Evolutionary conservation across 345 rosid genomes (phyloP).

Genomic region (Aquilaria yunnanensis): DNA sequence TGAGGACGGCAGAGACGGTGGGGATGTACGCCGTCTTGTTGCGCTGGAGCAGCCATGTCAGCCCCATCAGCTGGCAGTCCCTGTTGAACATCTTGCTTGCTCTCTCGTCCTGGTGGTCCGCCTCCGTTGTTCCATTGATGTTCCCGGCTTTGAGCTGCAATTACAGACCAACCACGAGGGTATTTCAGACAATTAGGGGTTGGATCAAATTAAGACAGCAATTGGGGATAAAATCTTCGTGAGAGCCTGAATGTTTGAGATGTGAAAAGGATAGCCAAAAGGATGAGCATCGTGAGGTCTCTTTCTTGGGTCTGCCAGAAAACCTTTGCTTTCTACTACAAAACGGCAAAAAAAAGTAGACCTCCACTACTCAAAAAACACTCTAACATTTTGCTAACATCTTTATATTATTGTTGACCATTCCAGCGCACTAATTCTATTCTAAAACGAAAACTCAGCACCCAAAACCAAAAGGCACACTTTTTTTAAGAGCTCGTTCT

Average conservation of each 20-base stretch:
- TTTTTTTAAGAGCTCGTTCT: too few relatives aligned
- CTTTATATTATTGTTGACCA: too few relatives aligned
- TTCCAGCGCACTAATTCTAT: too few relatives aligned
- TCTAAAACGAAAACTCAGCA: too few relatives aligned
- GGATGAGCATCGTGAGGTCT: conserved; percentile 21
- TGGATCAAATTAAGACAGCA: conserved; percentile 23
- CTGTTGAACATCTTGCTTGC: conserved; percentile 80
- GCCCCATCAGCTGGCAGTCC: conserved; percentile 98
- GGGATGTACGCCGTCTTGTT: conserved; percentile 95
- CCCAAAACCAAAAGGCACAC: too few relatives aligned
- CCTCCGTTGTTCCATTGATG: conserved; percentile 29
- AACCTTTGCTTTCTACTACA: conserved; percentile 19
- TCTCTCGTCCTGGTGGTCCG: conserved; percentile 40
- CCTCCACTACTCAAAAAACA: background rate
- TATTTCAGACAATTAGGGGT: conserved; percentile 5
- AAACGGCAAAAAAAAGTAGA: conserved; percentile 20
- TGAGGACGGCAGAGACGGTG: conserved; percentile 90
- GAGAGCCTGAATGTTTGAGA: conserved; percentile 25
- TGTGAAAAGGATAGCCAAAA: conserved; percentile 18
- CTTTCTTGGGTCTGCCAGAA: conserved; percentile 29
- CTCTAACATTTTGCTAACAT: too few relatives aligned
- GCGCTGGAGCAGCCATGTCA: conserved; percentile 94
- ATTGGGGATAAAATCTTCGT: conserved; percentile 11
- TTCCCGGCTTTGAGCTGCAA: conserved; percentile 64
- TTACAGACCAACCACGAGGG: background rate